Base-by-base conservation (phyloP, 225 moss, liverwort and hornwort species). In the Ulota crispa region DNA sequence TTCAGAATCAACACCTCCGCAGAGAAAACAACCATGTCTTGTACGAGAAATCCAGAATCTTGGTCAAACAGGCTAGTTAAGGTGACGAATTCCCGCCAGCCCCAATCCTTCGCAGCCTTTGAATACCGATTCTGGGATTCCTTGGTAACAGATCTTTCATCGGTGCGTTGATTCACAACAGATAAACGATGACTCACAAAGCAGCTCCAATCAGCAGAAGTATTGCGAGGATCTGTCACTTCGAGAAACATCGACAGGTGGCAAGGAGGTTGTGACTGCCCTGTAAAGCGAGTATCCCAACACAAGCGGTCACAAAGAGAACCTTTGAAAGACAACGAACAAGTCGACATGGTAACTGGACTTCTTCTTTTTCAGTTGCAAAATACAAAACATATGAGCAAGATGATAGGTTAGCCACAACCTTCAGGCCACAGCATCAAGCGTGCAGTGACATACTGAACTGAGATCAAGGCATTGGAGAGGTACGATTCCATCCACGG, bases 51-150 rank as follows among this genome's bases (percentile, higher is more conserved):
- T 41, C 99, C 99, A 26, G 99, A 96, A 83, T 99, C 99, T 81
- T 99, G 99, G 76, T 99, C 99, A 82, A 99, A 99, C 6, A 99
- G 90, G 83, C 99, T 99, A 41, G 99, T 99, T 20, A 99, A 72
- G 60, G 99, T 99, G 65, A 99, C 96, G 76, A 99, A 99, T 78
- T 96, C 99, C 56, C 99, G 89, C 99, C 99, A 99, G 9, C 99
- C 99, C 99, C 99, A 99, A 83, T 99, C 99, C 78, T 99, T 99
- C 27, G 99, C 99, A 82, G 99, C 99, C 87, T 99, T 99, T 21
- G 99, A 99, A 78, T 99, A 99, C 41, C 99, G 93, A 78, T 99
- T 99, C 79, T 99, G 99, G 70, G 99, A 99, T 86, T 99, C 96
- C 76, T 99, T 99, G 14, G 99, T 99, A 27, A 99, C 96, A 45